A percentile compares a stretch with the other conserved stretches of the same genome.
Evolutionary conservation across 306 rosid species (phyloP).

Genomic region (Acacia crassicarpa): DNA sequence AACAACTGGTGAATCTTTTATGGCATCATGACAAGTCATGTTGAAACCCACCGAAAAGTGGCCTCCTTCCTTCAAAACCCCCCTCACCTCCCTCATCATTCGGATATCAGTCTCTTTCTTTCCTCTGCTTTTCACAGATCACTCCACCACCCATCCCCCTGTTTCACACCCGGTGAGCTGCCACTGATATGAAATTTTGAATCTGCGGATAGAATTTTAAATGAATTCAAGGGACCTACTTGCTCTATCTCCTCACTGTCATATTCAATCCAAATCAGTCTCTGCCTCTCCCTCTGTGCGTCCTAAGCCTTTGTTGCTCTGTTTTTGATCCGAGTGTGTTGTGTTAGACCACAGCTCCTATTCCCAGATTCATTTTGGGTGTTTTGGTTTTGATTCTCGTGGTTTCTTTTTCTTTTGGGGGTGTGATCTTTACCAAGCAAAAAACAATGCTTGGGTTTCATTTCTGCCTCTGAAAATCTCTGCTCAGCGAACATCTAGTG

Average conservation of each 20-base stretch:
- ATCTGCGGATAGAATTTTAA: conserved; percentile 8
- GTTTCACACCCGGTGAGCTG: background rate
- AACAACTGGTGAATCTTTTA: conserved; percentile 33
- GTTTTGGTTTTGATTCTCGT: conserved; percentile 24
- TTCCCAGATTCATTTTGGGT: conserved; percentile 17
- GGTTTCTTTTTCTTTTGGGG: conserved; percentile 8
- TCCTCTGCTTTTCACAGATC: conserved; percentile 21
- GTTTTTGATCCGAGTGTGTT: background rate
- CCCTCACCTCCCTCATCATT: conserved; percentile 16
- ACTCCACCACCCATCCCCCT: background rate
- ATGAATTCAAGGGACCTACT: conserved; percentile 26
- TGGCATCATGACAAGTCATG: conserved; percentile 35
- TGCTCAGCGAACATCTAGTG: conserved; percentile 26
- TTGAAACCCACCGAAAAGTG: conserved; percentile 19
- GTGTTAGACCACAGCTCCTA: conserved; percentile 18
- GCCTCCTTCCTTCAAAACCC: conserved; percentile 19
- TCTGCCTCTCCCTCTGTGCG: background rate
- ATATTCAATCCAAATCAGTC: background rate
- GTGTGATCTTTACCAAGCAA: background rate
- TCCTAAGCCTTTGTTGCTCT: background rate
- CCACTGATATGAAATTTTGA: conserved; percentile 1
- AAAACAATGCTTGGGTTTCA: conserved; percentile 18
- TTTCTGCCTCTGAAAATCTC: conserved; percentile 19
- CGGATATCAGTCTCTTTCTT: conserved; percentile 34
- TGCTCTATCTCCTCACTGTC: conserved; percentile 5